Conservation (phyloP, 805 yeast genomes). For the Kodamaea jinghongensis region DNA sequence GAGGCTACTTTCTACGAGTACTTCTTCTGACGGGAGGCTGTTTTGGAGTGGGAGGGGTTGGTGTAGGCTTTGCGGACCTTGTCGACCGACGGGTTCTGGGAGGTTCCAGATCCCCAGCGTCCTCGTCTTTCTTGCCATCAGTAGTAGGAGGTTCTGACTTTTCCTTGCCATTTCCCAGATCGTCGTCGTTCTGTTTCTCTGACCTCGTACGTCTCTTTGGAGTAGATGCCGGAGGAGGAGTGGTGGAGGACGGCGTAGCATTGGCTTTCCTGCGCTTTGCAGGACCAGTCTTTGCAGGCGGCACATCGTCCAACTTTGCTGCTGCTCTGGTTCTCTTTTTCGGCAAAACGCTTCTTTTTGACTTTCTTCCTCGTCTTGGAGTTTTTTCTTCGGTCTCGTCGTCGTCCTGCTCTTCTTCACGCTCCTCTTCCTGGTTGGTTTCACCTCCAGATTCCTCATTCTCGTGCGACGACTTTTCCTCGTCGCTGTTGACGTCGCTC, state of each 20-base stretch:
- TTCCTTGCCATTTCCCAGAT: constrained; percentile 9
- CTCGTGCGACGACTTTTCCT: neutral
- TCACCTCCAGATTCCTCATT: neutral
- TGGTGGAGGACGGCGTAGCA: neutral
- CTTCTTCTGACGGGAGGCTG: constrained; percentile 14
- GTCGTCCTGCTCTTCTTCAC: constrained; percentile 4
- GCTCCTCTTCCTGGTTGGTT: constrained; percentile 4
- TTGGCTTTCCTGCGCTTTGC: constrained; percentile 8
- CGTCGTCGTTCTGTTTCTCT: constrained; percentile 11
- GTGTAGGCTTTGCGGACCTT: constrained; percentile 9
- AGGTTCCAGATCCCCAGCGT: constrained; percentile 2
- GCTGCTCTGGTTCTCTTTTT: constrained; percentile 20
- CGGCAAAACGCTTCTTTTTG: constrained; percentile 9
- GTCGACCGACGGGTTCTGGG: constrained; percentile 10
- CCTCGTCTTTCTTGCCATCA: constrained; percentile 9
- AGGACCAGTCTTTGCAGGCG: constrained; percentile 1
- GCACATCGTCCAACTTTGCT: constrained; percentile 16
- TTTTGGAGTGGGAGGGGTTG: constrained; percentile 4
- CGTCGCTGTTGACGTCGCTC: constrained; percentile 2
- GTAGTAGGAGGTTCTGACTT: constrained; percentile 7
- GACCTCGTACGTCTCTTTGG: constrained; percentile 18
- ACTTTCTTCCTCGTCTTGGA: constrained; percentile 3
- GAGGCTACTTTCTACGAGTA: constrained; percentile 13
- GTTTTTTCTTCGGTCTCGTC: constrained; percentile 3
- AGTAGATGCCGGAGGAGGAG: constrained; percentile 9